phyloP scores from a whole-genome alignment of 345 rosid genomes.

The Mallotus nudiflorus region DNA sequence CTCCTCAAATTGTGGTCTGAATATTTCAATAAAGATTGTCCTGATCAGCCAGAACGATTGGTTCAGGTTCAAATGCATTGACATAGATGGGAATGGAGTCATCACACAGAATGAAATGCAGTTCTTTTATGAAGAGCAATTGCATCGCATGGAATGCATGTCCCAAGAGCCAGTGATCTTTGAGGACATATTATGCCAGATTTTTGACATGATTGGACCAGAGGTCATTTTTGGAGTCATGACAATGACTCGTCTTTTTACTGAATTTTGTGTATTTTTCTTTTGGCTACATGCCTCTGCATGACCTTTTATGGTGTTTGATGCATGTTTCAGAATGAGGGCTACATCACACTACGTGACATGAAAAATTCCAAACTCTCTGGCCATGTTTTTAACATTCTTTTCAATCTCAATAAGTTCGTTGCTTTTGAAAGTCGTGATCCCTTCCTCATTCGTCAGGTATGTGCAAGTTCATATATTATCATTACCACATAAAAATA shows the following conservation, averaged over 20 bases:
- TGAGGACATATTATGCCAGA: slow-evolving; percentile 94
- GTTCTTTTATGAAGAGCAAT: slow-evolving; percentile 91
- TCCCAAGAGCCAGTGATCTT: slow-evolving; percentile 94
- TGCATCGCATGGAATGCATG: slow-evolving; percentile 99
- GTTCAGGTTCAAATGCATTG: slow-evolving; percentile 90
- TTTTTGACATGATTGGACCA: slow-evolving; percentile 89
- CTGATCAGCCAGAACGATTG: neutral
- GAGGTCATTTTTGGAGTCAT: slow-evolving; percentile 41
- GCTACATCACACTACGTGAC: slow-evolving; percentile 11
- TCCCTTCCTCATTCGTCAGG: slow-evolving; percentile 18
- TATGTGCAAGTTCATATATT: neutral
- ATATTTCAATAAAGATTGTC: neutral
- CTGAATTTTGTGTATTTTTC: neutral
- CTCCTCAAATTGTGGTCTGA: neutral
- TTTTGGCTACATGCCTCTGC: slow-evolving; percentile 14
- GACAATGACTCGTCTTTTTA: neutral
- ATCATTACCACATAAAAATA: neutral
- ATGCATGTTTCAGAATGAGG: slow-evolving; percentile 2
- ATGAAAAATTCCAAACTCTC: slow-evolving; percentile 10
- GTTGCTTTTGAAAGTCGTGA: slow-evolving; percentile 17
- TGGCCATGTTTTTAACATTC: slow-evolving; percentile 15
- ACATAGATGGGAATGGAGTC: slow-evolving; percentile 90
- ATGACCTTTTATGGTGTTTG: neutral
- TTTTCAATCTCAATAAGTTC: slow-evolving; percentile 22
- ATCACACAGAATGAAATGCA: slow-evolving; percentile 82